These are phyloP conservation scores for Pseudomonodictys pantanalensis DNA, from an alignment of 495 filamentous ascomycete genomes.

Conservation along the genomic window DNA sequence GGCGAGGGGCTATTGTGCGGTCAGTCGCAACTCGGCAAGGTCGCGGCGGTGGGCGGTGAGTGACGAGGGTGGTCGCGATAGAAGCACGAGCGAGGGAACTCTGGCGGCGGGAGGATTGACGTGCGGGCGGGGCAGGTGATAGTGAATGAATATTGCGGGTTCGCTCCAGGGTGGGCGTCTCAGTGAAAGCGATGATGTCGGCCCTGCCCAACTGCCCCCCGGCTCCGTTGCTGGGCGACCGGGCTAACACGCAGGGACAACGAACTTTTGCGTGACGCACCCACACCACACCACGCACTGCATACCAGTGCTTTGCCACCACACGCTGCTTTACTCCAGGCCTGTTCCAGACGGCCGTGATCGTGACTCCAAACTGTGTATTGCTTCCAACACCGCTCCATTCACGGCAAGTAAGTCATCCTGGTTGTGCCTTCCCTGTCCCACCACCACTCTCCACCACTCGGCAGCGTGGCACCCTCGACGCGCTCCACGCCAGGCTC, in stretches of 20 bases:
- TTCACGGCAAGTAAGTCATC: no score
- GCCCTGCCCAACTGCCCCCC: not conserved
- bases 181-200: not conserved
- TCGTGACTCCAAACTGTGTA: no score
- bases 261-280: conserved; percentile 2
- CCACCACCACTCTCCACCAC: no score
- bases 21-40: not conserved
- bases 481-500: no score
- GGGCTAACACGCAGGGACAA: not conserved
- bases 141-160: not conserved
- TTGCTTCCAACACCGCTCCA: no score
- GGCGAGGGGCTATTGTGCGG: conserved; percentile 12
- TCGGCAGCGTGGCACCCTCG: no score
- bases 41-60: not conserved
- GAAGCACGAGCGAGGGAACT: no score
- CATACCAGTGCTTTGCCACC: not conserved
- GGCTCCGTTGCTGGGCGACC: not conserved
- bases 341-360: not conserved
- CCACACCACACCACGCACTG: not conserved
- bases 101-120: not conserved
- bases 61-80: not conserved
- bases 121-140: not conserved
- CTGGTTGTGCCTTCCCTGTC: no score
- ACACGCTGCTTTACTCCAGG: not conserved
- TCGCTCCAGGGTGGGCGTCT: not conserved